Conservation (phyloP, 352 stramenopile species). For the Globisporangium polare region DNA sequence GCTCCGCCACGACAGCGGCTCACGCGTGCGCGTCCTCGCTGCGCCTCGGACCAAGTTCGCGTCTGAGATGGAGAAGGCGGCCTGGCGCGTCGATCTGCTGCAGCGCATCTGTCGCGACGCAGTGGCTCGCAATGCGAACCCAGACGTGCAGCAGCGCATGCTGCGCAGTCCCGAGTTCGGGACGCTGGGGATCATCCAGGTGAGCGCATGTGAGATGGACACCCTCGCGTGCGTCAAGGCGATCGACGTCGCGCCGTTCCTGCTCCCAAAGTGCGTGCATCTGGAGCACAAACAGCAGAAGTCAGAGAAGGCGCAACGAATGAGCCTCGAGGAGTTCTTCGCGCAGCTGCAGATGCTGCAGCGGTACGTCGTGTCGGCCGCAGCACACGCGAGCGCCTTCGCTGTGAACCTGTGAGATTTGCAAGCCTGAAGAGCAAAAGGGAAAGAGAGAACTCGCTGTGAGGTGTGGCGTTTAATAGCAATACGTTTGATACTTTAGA, state of each 20-base stretch:
- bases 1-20: slow-evolving; percentile 15
- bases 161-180: slow-evolving; percentile 25
- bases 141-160: slow-evolving; percentile 11
- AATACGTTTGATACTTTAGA: slow-evolving; percentile 1
- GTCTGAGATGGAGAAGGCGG: slow-evolving; percentile 26
- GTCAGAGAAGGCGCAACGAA: neutral
- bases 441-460: neutral
- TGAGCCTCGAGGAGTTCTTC: slow-evolving; percentile 57
- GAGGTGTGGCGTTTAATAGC: neutral
- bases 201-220: slow-evolving; percentile 26
- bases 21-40: slow-evolving; percentile 34
- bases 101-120: slow-evolving; percentile 34
- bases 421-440: neutral
- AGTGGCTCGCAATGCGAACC: slow-evolving; percentile 15
- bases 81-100: slow-evolving; percentile 43
- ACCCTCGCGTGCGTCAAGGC: slow-evolving; percentile 30
- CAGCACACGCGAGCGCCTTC: slow-evolving; percentile 34
- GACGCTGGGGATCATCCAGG: slow-evolving; percentile 38
- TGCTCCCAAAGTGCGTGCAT: slow-evolving; percentile 44
- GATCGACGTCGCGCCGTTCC: slow-evolving; percentile 27
- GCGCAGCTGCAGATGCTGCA: slow-evolving; percentile 54
- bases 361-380: slow-evolving; percentile 33
- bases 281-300: slow-evolving; percentile 6
- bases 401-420: slow-evolving; percentile 25
- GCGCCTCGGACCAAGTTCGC: slow-evolving; percentile 34